Conservation (phyloP, 2,329 filamentous ascomycete species). For the Amesomyces nigricolor region DNA sequence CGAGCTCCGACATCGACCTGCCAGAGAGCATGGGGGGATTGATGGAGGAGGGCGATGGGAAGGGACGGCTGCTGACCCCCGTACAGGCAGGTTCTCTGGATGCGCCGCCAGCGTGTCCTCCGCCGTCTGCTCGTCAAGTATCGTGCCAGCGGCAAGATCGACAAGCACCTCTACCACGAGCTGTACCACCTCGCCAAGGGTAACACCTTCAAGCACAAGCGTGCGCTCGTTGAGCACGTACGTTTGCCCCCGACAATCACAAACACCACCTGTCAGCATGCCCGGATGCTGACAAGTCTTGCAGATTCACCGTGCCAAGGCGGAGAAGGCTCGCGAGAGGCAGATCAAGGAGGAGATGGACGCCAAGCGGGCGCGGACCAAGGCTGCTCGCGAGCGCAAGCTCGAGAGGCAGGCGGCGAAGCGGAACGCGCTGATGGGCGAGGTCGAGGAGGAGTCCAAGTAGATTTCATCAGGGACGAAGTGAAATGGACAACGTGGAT, state of each 20-base stretch:
- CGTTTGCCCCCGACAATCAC: constrained; percentile 39
- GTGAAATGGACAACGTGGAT: constrained; percentile 44
- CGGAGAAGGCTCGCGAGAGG: constrained; percentile 95
- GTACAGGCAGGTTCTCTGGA: constrained; percentile 91
- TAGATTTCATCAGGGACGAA: constrained; percentile 41
- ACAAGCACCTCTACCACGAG: constrained; percentile 99
- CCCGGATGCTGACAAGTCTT: constrained; percentile 17
- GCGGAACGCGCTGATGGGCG: constrained; percentile 77
- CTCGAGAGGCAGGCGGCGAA: constrained; percentile 85
- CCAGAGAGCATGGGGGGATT: not conserved
- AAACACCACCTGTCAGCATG: not conserved
- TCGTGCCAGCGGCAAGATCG: constrained; percentile 99
- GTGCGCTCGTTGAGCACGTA: constrained; percentile 99
- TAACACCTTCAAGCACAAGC: constrained; percentile 99
- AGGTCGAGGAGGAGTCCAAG: constrained; percentile 54
- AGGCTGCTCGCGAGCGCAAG: constrained; percentile 99
- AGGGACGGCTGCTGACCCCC: constrained; percentile 22
- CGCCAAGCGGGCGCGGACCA: constrained; percentile 99
- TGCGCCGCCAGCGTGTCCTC: constrained; percentile 99
- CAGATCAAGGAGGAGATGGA: constrained; percentile 99
- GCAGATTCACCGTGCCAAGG: constrained; percentile 99
- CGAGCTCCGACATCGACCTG: constrained; percentile 5
- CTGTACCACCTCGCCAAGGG: constrained; percentile 99
- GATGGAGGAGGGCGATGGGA: not conserved
- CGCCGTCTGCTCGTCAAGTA: constrained; percentile 99